A percentile compares a stretch with the other conserved stretches of the same genome.
phyloP scores from a whole-genome alignment of 164 flowering plant genomes.

The Echeveria elegans region DNA sequence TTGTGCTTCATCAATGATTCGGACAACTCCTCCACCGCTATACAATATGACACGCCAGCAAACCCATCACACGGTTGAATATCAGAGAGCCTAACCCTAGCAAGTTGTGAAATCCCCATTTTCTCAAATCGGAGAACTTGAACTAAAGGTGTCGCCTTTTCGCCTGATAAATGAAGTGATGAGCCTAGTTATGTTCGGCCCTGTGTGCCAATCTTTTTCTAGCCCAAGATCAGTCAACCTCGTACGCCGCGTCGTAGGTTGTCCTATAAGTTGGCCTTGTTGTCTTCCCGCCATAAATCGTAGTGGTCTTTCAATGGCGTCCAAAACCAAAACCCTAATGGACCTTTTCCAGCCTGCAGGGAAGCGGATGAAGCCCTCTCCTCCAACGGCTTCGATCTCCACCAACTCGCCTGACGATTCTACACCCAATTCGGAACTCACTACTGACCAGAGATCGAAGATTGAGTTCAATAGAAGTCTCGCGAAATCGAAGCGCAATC shows the following conservation, averaged over 20 bases:
- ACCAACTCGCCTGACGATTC: neutral
- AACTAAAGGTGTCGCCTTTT: slow-evolving; percentile 1
- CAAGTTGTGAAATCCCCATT: slow-evolving; percentile 11
- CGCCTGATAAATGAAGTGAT: neutral
- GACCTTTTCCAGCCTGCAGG: slow-evolving; percentile 44
- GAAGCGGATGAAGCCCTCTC: slow-evolving; percentile 38
- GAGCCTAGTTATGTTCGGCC: neutral
- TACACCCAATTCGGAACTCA: slow-evolving; percentile 20
- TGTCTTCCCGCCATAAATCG: slow-evolving; percentile 12
- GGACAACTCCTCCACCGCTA: too few relatives aligned
- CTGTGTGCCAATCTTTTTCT: too few relatives aligned
- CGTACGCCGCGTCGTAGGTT: neutral
- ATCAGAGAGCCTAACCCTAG: slow-evolving; percentile 59
- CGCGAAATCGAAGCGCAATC: slow-evolving; percentile 58
- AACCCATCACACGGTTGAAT: slow-evolving; percentile 75
- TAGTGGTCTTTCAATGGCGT: slow-evolving; percentile 16
- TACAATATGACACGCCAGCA: slow-evolving; percentile 29
- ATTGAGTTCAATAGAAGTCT: slow-evolving; percentile 48
- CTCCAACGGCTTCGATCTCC: slow-evolving; percentile 6
- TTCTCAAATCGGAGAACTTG: neutral
- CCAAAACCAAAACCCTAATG: slow-evolving; percentile 45
- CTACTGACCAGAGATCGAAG: slow-evolving; percentile 42
- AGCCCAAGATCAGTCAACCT: slow-evolving; percentile 1
- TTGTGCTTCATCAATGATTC: too few relatives aligned
- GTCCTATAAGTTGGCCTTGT: neutral